Conservation (phyloP, 345 rosid genomes). For the Iberis pinnata region DNA sequence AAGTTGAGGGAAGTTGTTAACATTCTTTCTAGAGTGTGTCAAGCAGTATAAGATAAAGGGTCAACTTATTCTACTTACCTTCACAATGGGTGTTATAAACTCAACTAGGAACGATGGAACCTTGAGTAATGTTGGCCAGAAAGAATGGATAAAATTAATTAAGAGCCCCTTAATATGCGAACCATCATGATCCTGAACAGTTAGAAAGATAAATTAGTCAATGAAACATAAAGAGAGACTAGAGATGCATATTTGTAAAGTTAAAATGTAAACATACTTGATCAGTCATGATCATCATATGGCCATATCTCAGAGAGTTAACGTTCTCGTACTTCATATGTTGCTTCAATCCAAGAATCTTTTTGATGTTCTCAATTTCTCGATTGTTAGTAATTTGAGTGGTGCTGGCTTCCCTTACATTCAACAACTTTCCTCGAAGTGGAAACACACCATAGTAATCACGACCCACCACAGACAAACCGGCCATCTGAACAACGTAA, state of each 20-base stretch:
- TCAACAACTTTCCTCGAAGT: constrained; percentile 80
- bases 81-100: constrained; percentile 93
- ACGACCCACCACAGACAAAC: constrained; percentile 55
- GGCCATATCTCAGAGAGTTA: constrained; percentile 94
- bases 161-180: constrained; percentile 93
- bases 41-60: not conserved
- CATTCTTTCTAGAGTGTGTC: not conserved
- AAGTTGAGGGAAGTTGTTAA: constrained; percentile 1
- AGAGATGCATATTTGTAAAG: not conserved
- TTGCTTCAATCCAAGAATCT: constrained; percentile 94
- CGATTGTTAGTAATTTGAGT: constrained; percentile 74
- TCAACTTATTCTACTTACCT: constrained; percentile 40
- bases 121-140: constrained; percentile 91
- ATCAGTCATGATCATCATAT: constrained; percentile 98
- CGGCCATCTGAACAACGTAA: constrained; percentile 53
- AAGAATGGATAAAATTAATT: constrained; percentile 87
- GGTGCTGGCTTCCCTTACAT: constrained; percentile 88
- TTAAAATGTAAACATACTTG: constrained; percentile 42
- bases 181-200: constrained; percentile 88
- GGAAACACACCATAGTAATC: constrained; percentile 85
- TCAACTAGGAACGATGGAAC: constrained; percentile 83
- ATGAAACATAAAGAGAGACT: not conserved
- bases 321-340: constrained; percentile 54
- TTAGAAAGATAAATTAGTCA: constrained; percentile 13
- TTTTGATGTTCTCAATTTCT: constrained; percentile 80